Evolutionary conservation across 2,329 filamentous ascomycete species (phyloP).

Genomic region (Bipolaris bicolor): DNA sequence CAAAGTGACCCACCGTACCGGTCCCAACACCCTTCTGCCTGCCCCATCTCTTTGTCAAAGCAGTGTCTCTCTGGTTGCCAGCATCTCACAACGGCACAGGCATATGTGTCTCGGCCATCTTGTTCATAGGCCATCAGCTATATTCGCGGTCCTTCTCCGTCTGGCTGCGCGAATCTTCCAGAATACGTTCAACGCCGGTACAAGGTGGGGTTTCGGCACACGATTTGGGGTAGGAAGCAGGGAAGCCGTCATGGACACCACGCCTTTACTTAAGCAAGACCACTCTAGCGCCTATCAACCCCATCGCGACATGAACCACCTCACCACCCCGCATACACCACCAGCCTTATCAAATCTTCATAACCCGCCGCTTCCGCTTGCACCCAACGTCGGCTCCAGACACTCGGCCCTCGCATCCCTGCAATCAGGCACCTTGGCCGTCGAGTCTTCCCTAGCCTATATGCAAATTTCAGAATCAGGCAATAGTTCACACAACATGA

Average conservation of each 20-base stretch:
- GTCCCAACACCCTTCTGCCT: too few species aligned
- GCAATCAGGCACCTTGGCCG: background rate
- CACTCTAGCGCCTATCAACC: background rate
- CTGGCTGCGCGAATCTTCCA: background rate
- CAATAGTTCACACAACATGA: background rate
- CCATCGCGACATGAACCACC: background rate
- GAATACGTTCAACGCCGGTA: constrained; percentile 5
- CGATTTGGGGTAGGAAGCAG: background rate
- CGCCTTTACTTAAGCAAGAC: constrained; percentile 1
- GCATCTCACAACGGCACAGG: background rate
- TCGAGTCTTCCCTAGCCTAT: background rate
- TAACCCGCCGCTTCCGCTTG: constrained; percentile 2
- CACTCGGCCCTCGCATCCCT: constrained; percentile 1
- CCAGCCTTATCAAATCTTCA: background rate
- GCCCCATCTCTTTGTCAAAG: background rate
- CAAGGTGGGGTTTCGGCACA: constrained; percentile 8
- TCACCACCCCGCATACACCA: background rate
- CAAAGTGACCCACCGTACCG: background rate
- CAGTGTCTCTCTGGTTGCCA: background rate
- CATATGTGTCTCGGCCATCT: background rate
- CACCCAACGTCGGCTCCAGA: background rate
- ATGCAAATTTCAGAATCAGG: background rate
- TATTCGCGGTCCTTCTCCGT: background rate
- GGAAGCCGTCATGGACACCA: constrained; percentile 3
- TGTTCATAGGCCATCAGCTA: background rate